A percentile compares a stretch with the other conserved stretches of the same genome.
These are phyloP conservation scores for Scorias spongiosa DNA, from an alignment of 2,329 filamentous ascomycete genomes.

Conservation along the genomic window DNA sequence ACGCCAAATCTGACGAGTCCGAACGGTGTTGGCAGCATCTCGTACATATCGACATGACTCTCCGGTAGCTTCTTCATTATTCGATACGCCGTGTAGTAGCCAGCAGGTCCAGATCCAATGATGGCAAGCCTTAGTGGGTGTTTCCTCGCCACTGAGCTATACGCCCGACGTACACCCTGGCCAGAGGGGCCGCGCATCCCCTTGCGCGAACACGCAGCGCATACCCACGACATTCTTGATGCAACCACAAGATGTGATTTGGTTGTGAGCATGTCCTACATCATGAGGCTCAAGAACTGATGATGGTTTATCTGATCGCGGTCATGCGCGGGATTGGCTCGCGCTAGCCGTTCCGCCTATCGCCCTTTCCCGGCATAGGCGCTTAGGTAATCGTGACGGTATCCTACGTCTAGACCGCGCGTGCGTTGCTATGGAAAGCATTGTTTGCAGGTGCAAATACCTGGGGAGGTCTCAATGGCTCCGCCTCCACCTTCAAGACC, in stretches of 20 bases:
- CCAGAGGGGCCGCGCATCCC: not conserved
- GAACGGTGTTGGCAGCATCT: slow-evolving; percentile 81
- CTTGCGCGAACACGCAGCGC: not conserved
- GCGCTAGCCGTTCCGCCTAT: too few species aligned
- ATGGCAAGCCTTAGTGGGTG: slow-evolving; percentile 59
- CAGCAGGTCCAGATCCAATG: slow-evolving; percentile 84
- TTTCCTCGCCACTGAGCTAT: slow-evolving; percentile 21
- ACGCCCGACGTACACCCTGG: slow-evolving; percentile 2
- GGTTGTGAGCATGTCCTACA: not conserved
- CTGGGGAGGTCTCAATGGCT: not conserved
- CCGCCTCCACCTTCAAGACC: not conserved
- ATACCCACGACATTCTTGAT: not conserved
- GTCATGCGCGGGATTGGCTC: not conserved
- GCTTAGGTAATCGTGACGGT: not conserved
- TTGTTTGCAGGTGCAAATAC: not conserved
- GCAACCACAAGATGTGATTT: not conserved
- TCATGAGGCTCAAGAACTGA: not conserved
- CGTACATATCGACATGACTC: slow-evolving; percentile 85
- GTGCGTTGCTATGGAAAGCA: not conserved
- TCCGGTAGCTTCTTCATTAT: slow-evolving; percentile 61
- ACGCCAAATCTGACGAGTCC: slow-evolving; percentile 88
- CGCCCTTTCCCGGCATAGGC: not conserved
- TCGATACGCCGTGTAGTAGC: slow-evolving; percentile 85
- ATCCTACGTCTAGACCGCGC: not conserved
- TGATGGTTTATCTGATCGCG: not conserved